Base-by-base conservation (phyloP, 805 yeast species). In the Candida odintsovae region DNA sequence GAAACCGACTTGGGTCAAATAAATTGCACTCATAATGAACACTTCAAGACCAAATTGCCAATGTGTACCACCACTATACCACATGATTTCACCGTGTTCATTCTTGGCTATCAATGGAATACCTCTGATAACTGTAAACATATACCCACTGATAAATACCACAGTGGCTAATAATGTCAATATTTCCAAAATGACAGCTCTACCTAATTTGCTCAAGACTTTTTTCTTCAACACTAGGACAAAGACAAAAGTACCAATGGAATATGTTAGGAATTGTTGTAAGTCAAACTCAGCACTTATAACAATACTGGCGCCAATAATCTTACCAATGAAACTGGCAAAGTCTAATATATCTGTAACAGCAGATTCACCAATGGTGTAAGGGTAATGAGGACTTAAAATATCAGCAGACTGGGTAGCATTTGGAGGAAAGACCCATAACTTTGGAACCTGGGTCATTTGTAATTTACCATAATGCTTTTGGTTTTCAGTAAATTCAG, bases 21-120 rank as follows among this genome's bases (percentile, higher is more conserved):
- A 86, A 51, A 76, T 67, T 2, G 56, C 60, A 3, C 77, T 73
- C 8, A 83, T 74, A 2, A 82, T 61, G 5, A 80, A 57, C 4
- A 81, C 72, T 58, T 86, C 95, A 4, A 77, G 64, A 0, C 94
- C 92, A 63, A 84, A 80, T 64, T 85, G 92, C 70, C 80, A 80
- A 46, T 74, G 76, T 4, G 66, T 63, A 4, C 87, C 89, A 13
- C 88, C 88, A 48, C 85, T 75, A 46, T 83, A 73, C 54, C 69
- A 73, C 63, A 80, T 75, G 3, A 82, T 59, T n/a, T 68, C 65
- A 12, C 77, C 78, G 3, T 77, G 57, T 2, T 72, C 77, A 55
- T 75, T 68, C 45, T 67, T 69, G 1, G 83, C 80, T 18, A 86
- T 51, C 42, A 86, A 78, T 3, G 92, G 89, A 1, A 81, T 78